Evolutionary conservation across 2,329 filamentous ascomycete species (phyloP).

Genomic region (Talaromyces funiculosus): DNA sequence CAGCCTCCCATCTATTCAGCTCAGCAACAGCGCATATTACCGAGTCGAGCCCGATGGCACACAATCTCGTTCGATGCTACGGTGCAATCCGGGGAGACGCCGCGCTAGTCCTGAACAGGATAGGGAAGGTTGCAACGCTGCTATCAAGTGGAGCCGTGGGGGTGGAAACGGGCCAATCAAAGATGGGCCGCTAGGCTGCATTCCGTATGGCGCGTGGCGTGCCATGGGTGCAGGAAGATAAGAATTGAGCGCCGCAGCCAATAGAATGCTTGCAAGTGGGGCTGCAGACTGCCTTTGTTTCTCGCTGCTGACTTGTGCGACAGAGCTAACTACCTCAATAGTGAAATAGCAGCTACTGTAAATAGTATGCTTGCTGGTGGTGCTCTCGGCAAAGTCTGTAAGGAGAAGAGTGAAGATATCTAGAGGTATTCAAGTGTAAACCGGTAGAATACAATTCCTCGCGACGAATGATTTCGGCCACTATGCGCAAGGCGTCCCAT

Average conservation of each 20-base stretch:
- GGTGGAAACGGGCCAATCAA: not conserved
- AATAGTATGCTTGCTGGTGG: too few relatives aligned
- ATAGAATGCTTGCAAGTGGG: not conserved
- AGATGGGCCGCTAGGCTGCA: not conserved
- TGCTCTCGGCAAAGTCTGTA: not conserved
- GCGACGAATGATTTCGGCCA: not conserved
- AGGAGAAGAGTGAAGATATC: not conserved
- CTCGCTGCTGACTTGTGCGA: not conserved
- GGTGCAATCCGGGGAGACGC: not conserved
- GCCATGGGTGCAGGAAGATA: not conserved
- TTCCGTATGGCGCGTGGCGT: not conserved
- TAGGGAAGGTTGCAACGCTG: constrained; percentile 11
- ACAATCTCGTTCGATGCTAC: not conserved
- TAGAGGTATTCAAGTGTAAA: too few relatives aligned
- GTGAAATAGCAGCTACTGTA: too few relatives aligned
- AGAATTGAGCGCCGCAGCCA: not conserved
- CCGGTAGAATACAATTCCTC: too few relatives aligned
- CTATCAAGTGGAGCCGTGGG: not conserved
- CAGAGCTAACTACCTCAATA: too few relatives aligned
- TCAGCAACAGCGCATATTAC: too few relatives aligned
- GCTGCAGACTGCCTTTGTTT: not conserved
- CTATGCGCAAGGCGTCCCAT: not conserved
- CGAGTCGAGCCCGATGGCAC: not conserved
- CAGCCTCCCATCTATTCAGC: too few relatives aligned
- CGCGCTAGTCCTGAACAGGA: not conserved